Evolutionary conservation across 345 rosid species (phyloP).

Genomic region (Lumnitzera racemosa): DNA sequence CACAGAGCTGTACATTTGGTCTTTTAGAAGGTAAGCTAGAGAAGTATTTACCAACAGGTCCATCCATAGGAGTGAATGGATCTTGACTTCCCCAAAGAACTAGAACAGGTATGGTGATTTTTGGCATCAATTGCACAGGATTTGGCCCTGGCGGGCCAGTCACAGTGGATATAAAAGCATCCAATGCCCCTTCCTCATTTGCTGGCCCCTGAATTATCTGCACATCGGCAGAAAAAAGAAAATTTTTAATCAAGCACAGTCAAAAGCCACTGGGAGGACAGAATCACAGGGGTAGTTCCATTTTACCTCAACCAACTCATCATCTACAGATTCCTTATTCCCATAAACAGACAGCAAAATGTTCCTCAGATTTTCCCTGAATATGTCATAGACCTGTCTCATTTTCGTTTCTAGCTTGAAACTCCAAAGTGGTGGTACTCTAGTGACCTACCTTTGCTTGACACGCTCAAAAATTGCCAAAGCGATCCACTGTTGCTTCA

Average conservation of each 20-base stretch:
- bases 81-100: constrained; percentile 85
- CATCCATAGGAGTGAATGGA: constrained; percentile 76
- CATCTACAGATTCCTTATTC: constrained; percentile 76
- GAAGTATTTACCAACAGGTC: constrained; percentile 83
- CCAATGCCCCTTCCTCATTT: constrained; percentile 71
- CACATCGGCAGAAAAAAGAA: constrained; percentile 4
- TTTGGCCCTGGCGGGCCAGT: constrained; percentile 97
- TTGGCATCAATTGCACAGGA: constrained; percentile 57
- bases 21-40: constrained; percentile 44
- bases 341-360: constrained; percentile 59
- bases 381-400: constrained; percentile 6
- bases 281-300: background rate
- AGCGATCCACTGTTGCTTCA: constrained; percentile 63
- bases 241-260: background rate
- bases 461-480: constrained; percentile 64
- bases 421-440: too few species aligned
- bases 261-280: background rate
- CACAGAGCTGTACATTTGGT: constrained; percentile 49
- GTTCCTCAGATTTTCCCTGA: constrained; percentile 66
- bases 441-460: constrained; percentile 43
- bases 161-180: constrained; percentile 76
- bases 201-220: constrained; percentile 83
- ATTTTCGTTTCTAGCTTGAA: too few species aligned
- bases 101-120: constrained; percentile 45
- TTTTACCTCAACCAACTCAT: constrained; percentile 67